Base-by-base conservation (phyloP, 352 stramenopile genomes). In the Phytophthora meadii region DNA sequence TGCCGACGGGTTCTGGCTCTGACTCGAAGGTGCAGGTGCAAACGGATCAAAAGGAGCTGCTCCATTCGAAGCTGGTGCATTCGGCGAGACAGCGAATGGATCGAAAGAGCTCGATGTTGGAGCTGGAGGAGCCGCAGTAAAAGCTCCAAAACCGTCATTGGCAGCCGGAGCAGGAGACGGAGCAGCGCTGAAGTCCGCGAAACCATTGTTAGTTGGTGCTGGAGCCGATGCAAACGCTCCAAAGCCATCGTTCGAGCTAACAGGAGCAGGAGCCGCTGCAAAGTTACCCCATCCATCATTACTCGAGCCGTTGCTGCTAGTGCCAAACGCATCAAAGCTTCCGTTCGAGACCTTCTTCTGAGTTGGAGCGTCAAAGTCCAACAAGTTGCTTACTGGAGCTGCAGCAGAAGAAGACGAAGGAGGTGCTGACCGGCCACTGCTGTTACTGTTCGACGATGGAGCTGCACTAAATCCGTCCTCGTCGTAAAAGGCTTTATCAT, bases 401-500 rank as follows among this genome's bases (percentile, higher is more conserved):
- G 54, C 10, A 14, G 44, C 34, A 54, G 27, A 22, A 25, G 48
- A 8, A 11, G 44, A 42, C 55, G 27, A 12, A 25, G 48, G 11
- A 12, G 22, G 22, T 22, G 48, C 19, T 12, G 17, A 9, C 22
- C 32, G 17, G 11, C 19, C 22, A 37, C 30, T 70, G 42, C 22
- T 59, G 9, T 40, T 61, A 22, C 61, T 72, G 22, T 19, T 70
- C 5, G 39, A 28, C 39, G 28, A 34, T 8, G 44, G 19, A 25
- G 34, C 10, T 2, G 22, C 47, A 14, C 10, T 63, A 17, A 54
- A 37, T 1, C 65, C 75, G 44, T 77, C 47, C 27, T 93, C 84
- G 39, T 85, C 77, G 67, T 88, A 94, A 65, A 92, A 95, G 36
- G 73, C 79, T 47, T 80, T 76, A 47, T 93, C 82, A 58, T 95